These are phyloP conservation scores for Venturia nashicola DNA, from an alignment of 2,329 filamentous ascomycete genomes.

Conservation along the genomic window DNA sequence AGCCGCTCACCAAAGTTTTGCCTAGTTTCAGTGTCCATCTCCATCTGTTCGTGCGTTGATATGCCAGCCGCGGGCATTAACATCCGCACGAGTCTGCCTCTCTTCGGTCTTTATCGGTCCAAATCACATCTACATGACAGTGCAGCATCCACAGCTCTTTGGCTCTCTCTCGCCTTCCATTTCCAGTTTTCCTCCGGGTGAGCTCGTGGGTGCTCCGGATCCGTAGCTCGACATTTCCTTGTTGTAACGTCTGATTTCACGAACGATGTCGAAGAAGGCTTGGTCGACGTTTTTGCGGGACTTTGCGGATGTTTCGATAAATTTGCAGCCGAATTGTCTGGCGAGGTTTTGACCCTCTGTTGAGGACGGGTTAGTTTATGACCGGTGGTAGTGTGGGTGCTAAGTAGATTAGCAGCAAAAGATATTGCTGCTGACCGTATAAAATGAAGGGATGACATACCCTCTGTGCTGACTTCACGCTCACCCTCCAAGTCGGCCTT, in stretches of 20 bases:
- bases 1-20: not conserved
- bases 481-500: conserved; percentile 97
- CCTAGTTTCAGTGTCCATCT: not conserved
- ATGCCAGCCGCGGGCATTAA: not conserved
- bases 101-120: not conserved
- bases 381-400: not conserved
- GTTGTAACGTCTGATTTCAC: conserved; percentile 96
- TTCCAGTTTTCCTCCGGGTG: conserved; percentile 61
- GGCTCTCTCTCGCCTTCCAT: conserved; percentile 57
- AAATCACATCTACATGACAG: conserved; percentile 60
- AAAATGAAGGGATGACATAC: conserved; percentile 40
- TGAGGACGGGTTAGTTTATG: conserved; percentile 10
- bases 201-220: conserved; percentile 48
- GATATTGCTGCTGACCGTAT: not conserved
- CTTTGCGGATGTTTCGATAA: conserved; percentile 98
- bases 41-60: not conserved
- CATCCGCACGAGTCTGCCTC: not conserved
- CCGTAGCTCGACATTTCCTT: conserved; percentile 91
- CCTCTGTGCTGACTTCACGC: conserved; percentile 82
- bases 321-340: conserved; percentile 84
- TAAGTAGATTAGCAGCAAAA: not conserved
- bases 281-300: conserved; percentile 97
- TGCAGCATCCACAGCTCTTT: conserved; percentile 70
- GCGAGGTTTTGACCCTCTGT: conserved; percentile 84
- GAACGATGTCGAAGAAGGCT: conserved; percentile 95